These are phyloP conservation scores for Mycena citricolor DNA, from an alignment of 1,284 basidiomycete species.

Conservation along the genomic window DNA sequence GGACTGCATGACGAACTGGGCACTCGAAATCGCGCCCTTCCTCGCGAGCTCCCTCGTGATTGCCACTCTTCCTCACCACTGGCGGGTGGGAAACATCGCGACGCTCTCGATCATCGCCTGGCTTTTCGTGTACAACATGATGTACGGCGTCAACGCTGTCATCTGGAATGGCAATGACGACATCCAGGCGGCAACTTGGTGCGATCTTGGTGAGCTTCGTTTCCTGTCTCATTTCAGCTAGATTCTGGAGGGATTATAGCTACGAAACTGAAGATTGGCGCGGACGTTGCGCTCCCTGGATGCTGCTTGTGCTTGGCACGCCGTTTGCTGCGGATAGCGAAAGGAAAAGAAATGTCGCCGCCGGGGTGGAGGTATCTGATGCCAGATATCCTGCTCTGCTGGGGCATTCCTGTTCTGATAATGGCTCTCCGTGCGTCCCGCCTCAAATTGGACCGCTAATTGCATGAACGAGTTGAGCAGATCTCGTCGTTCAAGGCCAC, in stretches of 20 bases:
- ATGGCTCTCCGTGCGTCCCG: constrained; percentile 56
- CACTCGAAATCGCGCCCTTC: constrained; percentile 29
- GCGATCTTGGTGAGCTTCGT: constrained; percentile 57
- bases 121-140: constrained; percentile 52
- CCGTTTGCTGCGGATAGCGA: constrained; percentile 46
- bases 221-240: neutral
- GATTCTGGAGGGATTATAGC: constrained; percentile 26
- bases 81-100: constrained; percentile 54
- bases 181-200: constrained; percentile 55
- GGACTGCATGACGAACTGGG: too few relatives aligned
- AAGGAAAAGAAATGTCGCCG: constrained; percentile 34
- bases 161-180: constrained; percentile 54
- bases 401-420: constrained; percentile 54
- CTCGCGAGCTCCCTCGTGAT: constrained; percentile 47
- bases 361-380: constrained; percentile 31
- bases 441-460: neutral
- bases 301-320: constrained; percentile 55
- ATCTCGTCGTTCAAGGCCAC: constrained; percentile 21
- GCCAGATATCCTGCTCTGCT: constrained; percentile 52
- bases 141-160: constrained; percentile 54
- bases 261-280: constrained; percentile 40
- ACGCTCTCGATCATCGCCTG: constrained; percentile 58
- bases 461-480: constrained; percentile 9
- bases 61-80: constrained; percentile 42
- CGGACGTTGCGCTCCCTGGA: constrained; percentile 58